Percentiles rank a stretch among this genome's conserved stretches.
Conservation (phyloP, 192 early-diverging fungal genomes). For the Gamsiella multidivaricata region DNA sequence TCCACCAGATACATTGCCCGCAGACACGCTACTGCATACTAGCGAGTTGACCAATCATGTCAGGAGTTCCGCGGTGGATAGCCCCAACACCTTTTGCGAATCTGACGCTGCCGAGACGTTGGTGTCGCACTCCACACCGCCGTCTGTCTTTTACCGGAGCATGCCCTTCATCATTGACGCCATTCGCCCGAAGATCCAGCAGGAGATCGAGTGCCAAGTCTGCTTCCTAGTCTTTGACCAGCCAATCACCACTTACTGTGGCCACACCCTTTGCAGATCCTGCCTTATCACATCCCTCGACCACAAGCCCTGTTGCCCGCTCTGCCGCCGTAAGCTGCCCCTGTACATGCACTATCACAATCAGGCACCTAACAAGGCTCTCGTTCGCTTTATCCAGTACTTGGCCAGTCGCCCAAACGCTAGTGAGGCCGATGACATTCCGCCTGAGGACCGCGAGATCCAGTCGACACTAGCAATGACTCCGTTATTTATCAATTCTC, state of each 20-base stretch:
- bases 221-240: conserved; percentile 63
- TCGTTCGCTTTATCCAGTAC: conserved; percentile 33
- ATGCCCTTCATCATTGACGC: conserved; percentile 19
- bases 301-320: conserved; percentile 58
- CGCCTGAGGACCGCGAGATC: conserved; percentile 38
- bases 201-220: conserved; percentile 72
- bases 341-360: conserved; percentile 44
- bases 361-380: conserved; percentile 52
- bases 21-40: conserved; percentile 20
- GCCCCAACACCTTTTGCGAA: conserved; percentile 27
- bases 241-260: conserved; percentile 74
- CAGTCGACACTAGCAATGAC: conserved; percentile 52
- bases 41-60: not conserved
- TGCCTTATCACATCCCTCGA: conserved; percentile 71
- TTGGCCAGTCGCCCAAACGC: conserved; percentile 4
- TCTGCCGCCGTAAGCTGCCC: conserved; percentile 56
- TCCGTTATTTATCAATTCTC: conserved; percentile 68
- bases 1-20: conserved; percentile 5
- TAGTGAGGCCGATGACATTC: not conserved
- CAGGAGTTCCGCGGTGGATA: conserved; percentile 34
- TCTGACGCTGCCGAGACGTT: not conserved
- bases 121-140: not conserved
- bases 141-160: conserved; percentile 20
- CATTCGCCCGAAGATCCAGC: conserved; percentile 39
- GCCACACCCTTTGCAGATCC: conserved; percentile 71